These are phyloP conservation scores for Nigrograna mackinnonii DNA, from an alignment of 2,329 filamentous ascomycete genomes.

Conservation along the genomic window DNA sequence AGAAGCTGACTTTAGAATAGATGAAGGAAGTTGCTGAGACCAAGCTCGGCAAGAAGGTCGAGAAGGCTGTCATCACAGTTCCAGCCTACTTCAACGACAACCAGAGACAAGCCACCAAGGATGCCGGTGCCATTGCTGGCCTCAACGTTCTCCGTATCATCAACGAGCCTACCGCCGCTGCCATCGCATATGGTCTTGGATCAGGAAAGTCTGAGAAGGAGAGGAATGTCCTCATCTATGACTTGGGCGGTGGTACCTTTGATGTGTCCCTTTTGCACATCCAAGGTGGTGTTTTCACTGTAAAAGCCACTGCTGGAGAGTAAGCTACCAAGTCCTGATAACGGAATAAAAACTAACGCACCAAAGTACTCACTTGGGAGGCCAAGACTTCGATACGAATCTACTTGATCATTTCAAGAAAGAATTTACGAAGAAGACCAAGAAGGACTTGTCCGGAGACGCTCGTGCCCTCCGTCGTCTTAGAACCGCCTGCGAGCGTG, in stretches of 20 bases:
- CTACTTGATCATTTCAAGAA: slow-evolving; percentile 96
- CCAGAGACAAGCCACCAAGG: slow-evolving; percentile 99
- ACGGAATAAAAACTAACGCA: not conserved
- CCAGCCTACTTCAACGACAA: slow-evolving; percentile 99
- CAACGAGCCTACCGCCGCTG: slow-evolving; percentile 95
- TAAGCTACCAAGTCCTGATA: not conserved
- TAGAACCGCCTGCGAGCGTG: slow-evolving; percentile 97
- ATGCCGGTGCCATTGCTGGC: slow-evolving; percentile 88
- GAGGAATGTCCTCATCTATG: slow-evolving; percentile 99
- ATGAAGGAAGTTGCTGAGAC: slow-evolving; percentile 99
- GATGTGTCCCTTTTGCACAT: slow-evolving; percentile 99
- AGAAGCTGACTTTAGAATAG: slow-evolving; percentile 52
- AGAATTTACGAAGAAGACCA: slow-evolving; percentile 80
- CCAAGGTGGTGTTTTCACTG: slow-evolving; percentile 98
- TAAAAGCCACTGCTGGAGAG: slow-evolving; percentile 97
- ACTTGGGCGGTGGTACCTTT: slow-evolving; percentile 99
- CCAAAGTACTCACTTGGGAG: slow-evolving; percentile 74
- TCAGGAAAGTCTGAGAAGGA: slow-evolving; percentile 95
- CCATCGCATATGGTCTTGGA: slow-evolving; percentile 97
- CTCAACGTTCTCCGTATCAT: slow-evolving; percentile 95
- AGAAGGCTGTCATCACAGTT: slow-evolving; percentile 98
- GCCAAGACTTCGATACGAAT: slow-evolving; percentile 95
- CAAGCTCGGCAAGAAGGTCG: slow-evolving; percentile 98
- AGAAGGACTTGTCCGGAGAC: slow-evolving; percentile 70
- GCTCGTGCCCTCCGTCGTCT: slow-evolving; percentile 93